Percentiles rank a stretch among this genome's conserved stretches.
phyloP scores from a whole-genome alignment of 345 rosid genomes.

The Geranium brycei region DNA sequence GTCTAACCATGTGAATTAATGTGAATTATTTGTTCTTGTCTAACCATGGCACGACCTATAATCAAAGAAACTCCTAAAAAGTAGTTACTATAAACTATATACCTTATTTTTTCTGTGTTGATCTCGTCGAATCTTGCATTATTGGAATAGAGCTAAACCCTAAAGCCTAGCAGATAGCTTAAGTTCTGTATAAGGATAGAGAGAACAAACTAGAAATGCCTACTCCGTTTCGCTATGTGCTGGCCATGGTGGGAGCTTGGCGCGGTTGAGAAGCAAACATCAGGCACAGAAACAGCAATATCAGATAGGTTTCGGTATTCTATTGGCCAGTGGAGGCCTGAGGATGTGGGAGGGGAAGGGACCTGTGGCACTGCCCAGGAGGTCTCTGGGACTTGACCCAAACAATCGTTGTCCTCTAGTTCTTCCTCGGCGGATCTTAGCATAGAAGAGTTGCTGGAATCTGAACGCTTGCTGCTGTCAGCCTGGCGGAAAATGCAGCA shows the following conservation, averaged over 20 bases:
- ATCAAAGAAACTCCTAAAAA: too few relatives aligned
- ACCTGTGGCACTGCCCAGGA: conserved; percentile 78
- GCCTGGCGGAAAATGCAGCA: conserved; percentile 31
- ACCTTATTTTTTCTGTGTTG: too few relatives aligned
- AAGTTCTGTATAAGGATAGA: too few relatives aligned
- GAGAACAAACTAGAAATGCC: background rate
- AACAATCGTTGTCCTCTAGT: conserved; percentile 27
- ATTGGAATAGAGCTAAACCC: too few relatives aligned
- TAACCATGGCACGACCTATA: too few relatives aligned
- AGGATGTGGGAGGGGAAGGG: conserved; percentile 87
- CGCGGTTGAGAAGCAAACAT: conserved; percentile 32
- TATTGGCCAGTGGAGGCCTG: conserved; percentile 81
- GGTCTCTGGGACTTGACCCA: conserved; percentile 53
- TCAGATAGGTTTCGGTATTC: conserved; percentile 19
- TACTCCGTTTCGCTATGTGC: background rate
- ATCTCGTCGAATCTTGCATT: too few relatives aligned
- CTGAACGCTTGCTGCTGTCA: conserved; percentile 56
- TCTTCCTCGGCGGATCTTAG: conserved; percentile 54
- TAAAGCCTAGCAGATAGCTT: too few relatives aligned
- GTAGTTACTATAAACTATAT: too few relatives aligned
- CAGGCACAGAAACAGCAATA: conserved; percentile 51
- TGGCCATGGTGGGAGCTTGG: background rate
- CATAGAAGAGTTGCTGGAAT: conserved; percentile 57
- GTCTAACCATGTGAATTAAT: too few relatives aligned
- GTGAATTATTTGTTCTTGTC: too few relatives aligned